Base-by-base conservation (phyloP, 208 protist genomes). In the Kentomonas sorsogonicus region DNA sequence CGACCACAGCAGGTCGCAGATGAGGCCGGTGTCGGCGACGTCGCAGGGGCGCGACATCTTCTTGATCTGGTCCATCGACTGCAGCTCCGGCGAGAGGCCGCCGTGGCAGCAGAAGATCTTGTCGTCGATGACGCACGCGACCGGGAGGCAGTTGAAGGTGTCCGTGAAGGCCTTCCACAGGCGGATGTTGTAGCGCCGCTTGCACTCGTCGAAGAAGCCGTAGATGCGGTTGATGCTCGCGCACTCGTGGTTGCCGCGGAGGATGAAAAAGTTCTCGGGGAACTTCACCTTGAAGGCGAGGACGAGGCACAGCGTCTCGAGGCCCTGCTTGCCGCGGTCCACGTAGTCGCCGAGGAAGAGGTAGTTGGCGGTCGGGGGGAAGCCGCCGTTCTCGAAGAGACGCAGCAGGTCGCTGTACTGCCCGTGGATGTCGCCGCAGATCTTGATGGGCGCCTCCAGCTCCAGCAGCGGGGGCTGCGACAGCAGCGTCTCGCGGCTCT, bases 341-440 rank as follows among this genome's bases (percentile, higher is more conserved):
- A 99, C 98, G 77, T 99, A 99, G 70, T 99, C 98, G n/a, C 98
- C 99, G 5, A 99, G 89, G 74, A 99, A 99, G 15, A 99, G 86
- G 69, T 99, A 99, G 72, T 99, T 99, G 0, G 97, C 77, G 9
- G 98, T 94, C 23, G 98, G 98, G 13, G 98, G 98, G 69, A 99
- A 99, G 43, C 98, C 97, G 54, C 97, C 97, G 64, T 99, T 98
- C 66, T 99, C 98, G 66, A 99, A 99, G 3, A 99, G 80, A n/a
- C 98, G 81, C 23, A 99, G 86, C 36, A 99, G 87, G 79, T 99
- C 99, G 66, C 97, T 99, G 72, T 99, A 99, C 82, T 99, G 98
- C 6, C 99, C 99, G 65, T 99, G 98, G 39, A 99, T 98, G 73
- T 99, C 99, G 18, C 98, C 92, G 58, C 89, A 95, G 38, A 97